Evolutionary conservation across 225 moss, liverwort and hornwort species (phyloP).

Genomic region (Asterella californica): DNA sequence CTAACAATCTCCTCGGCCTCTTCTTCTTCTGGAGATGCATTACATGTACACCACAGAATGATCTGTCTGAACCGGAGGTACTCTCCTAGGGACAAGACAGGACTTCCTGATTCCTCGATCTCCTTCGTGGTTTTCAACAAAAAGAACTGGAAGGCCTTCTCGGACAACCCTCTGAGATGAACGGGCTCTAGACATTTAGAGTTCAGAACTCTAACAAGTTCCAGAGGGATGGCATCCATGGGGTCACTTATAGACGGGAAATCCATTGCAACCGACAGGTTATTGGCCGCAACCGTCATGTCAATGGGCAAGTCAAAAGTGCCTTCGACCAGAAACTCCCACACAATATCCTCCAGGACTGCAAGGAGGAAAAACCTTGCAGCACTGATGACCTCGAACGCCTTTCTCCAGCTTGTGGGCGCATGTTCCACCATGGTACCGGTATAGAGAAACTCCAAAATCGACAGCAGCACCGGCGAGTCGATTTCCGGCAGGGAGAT

Average conservation of each 20-base stretch:
- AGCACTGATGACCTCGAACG: constrained; percentile 35
- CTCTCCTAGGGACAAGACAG: constrained; percentile 33
- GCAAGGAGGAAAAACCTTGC: constrained; percentile 33
- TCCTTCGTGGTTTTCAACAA: constrained; percentile 30
- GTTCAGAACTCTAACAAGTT: constrained; percentile 30
- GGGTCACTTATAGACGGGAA: constrained; percentile 24
- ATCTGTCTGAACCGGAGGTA: constrained; percentile 42
- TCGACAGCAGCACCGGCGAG: constrained; percentile 31
- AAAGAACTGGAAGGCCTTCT: constrained; percentile 34
- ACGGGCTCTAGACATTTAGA: constrained; percentile 27
- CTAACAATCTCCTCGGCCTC: constrained; percentile 35
- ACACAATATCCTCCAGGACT: constrained; percentile 34
- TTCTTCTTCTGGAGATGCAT: constrained; percentile 20
- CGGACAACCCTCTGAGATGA: constrained; percentile 31
- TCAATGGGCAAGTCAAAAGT: constrained; percentile 25
- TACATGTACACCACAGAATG: constrained; percentile 37
- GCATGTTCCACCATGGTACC: constrained; percentile 37
- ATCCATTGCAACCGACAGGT: constrained; percentile 38
- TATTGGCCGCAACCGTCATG: constrained; percentile 25
- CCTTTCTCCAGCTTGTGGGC: constrained; percentile 29
- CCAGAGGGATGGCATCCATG: constrained; percentile 29
- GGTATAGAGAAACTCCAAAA: constrained; percentile 44
- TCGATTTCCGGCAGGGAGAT: constrained; percentile 26
- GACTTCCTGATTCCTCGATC: constrained; percentile 17
- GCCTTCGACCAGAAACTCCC: constrained; percentile 30